Base-by-base conservation (phyloP, 2,329 filamentous ascomycete species). In the Sporothrix protearum region DNA sequence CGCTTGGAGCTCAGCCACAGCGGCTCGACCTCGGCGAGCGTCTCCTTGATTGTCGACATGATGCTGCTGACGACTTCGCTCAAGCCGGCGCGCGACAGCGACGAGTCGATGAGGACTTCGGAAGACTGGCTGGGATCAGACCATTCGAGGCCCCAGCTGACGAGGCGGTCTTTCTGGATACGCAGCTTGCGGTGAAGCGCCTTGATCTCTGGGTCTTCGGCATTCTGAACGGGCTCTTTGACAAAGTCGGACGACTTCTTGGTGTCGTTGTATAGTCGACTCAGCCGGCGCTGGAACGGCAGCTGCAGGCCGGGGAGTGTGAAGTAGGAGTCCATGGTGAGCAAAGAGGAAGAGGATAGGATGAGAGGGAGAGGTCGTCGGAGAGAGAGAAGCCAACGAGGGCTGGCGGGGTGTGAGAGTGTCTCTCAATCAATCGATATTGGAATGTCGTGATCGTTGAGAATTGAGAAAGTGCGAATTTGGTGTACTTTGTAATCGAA, bases 121-220 rank as follows among this genome's bases (percentile, higher is more conserved):
- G 78, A 76, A 16, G 78, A 78, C 77, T 90, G 86, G 75, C 84
- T 86, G 19, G 90, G 88, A 78, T 94, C 91, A 71, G 89, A 92
- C 92, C 92, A 95, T 79, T 93, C 91, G 69, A 93, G 83, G 0
- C 92, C 92, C 92, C 92, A 95, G 73, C 89, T 91, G 72, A 92
- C 89, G 63, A 94, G 83, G 19, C 92, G 86, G 81, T 94, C 91
- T 79, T 92, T 93, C 77, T 94, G 92, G 75, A 94, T 93, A 74
- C 91, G 87, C 75, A 93, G 87, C 79, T 92, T 93, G 74, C 91
- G 89, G 78, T 94, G 90, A 42, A 94, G 82, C 19, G 87, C 85
- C 77, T 90, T 88, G 78, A 92, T 87, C 75, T 93, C 91, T 30
- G 91, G 91, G 78, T 90, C 85, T 77, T 90, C 83, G 76, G 86